Percentiles rank a stretch among this genome's conserved stretches.
Evolutionary conservation across 2,329 filamentous ascomycete genomes (phyloP).

Genomic region (Microsporum canis): DNA sequence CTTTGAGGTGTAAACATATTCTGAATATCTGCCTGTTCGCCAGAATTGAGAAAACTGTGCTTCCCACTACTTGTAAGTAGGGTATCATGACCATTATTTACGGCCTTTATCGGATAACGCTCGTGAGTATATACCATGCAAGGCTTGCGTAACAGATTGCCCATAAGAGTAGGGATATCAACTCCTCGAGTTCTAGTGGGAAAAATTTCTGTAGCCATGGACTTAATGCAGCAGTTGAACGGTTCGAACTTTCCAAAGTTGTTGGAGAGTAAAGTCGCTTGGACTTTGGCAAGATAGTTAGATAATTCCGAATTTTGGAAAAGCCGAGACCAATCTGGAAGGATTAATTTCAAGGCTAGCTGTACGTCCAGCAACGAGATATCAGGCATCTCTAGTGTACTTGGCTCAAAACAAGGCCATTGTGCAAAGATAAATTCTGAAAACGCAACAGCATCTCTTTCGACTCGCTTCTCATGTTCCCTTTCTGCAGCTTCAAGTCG

Average conservation of each 20-base stretch:
- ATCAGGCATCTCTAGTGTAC: background rate
- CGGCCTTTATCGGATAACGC: background rate
- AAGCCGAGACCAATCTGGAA: constrained; percentile 39
- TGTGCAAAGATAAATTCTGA: constrained; percentile 12
- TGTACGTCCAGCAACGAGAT: constrained; percentile 4
- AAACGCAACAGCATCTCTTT: constrained; percentile 12
- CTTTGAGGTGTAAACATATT: background rate
- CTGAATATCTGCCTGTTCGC: too few species aligned
- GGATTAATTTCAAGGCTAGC: constrained; percentile 31
- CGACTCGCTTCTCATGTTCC: constrained; percentile 5
- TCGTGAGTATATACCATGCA: background rate
- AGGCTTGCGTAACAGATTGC: background rate
- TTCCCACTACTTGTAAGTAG: background rate
- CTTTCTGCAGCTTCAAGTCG: constrained; percentile 4
- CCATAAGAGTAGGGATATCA: constrained; percentile 4
- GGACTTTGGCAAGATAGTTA: constrained; percentile 34
- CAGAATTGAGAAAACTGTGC: background rate
- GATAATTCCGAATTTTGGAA: constrained; percentile 41
- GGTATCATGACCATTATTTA: background rate
- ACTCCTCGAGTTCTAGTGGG: background rate
- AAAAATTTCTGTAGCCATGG: background rate
- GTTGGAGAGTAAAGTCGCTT: constrained; percentile 30
- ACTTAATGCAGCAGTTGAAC: background rate
- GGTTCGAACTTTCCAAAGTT: background rate
- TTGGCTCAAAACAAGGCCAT: constrained; percentile 11